A percentile compares a stretch with the other conserved stretches of the same genome.
These are phyloP conservation scores for Paecilomyces niveus DNA, from an alignment of 2,329 filamentous ascomycete species.

Conservation along the genomic window DNA sequence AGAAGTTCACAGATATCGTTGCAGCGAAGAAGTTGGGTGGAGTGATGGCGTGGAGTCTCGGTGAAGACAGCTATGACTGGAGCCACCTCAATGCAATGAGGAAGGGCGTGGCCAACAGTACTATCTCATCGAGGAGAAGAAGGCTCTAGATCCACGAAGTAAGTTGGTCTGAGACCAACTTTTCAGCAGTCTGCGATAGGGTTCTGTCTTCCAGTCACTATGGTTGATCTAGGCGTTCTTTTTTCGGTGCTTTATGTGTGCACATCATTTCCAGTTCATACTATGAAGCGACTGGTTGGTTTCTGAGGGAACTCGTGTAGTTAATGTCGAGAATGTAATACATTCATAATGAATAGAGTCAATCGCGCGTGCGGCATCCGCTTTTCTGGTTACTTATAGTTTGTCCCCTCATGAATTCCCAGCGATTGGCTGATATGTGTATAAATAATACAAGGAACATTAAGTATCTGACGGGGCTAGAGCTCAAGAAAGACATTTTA, in stretches of 20 bases:
- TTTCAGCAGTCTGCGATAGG: background rate
- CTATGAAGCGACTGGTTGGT: background rate
- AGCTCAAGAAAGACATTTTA: no score
- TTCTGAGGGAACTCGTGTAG: background rate
- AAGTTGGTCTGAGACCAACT: background rate
- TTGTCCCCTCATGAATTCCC: no score
- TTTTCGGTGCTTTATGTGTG: background rate
- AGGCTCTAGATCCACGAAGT: background rate
- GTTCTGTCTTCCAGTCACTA: background rate
- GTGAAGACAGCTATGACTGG: constrained; percentile 52
- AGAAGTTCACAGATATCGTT: constrained; percentile 58
- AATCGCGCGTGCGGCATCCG: no score
- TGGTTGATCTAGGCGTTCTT: background rate
- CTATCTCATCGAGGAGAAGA: background rate
- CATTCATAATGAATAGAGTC: no score
- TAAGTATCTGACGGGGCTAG: no score
- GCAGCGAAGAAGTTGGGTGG: constrained; percentile 54
- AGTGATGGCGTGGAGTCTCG: constrained; percentile 69
- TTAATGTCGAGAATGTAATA: background rate
- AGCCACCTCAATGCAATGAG: constrained; percentile 40
- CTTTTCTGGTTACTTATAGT: no score
- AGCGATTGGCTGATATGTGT: no score
- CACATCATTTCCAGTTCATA: background rate
- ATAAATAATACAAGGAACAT: no score
- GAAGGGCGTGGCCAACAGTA: constrained; percentile 14